A percentile compares a stretch with the other conserved stretches of the same genome.
Conservation (phyloP, 2,329 filamentous ascomycete species). For the Hypocreales sp. region DNA sequence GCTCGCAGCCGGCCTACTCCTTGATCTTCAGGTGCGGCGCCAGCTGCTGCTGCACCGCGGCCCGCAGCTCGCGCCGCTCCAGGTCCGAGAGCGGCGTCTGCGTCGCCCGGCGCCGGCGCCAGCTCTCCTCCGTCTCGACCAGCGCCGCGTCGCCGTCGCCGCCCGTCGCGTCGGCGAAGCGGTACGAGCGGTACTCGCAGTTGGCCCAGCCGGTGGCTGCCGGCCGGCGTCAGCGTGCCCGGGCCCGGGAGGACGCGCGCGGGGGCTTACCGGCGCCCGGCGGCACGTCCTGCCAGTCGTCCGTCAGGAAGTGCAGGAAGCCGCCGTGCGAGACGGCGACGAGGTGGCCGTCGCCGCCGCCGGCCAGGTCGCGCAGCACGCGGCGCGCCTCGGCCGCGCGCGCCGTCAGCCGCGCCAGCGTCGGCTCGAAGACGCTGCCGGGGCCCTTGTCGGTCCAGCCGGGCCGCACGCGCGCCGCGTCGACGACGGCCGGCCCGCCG, state of each 20-base stretch:
- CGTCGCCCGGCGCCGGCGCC: constrained; percentile 26
- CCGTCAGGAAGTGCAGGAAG: constrained; percentile 70
- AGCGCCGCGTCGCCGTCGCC: constrained; percentile 31
- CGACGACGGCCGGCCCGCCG: constrained; percentile 40
- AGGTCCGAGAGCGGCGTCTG: constrained; percentile 23
- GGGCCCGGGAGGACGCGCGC: too few relatives aligned
- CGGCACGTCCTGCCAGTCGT: constrained; percentile 56
- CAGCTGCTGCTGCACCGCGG: constrained; percentile 19
- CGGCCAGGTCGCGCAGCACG: constrained; percentile 34
- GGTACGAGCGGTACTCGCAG: constrained; percentile 55
- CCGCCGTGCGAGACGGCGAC: constrained; percentile 71
- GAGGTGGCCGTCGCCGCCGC: constrained; percentile 41
- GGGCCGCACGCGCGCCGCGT: constrained; percentile 43
- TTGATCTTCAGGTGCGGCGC: constrained; percentile 21
- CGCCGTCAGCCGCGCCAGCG: constrained; percentile 35
- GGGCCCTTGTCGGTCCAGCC: constrained; percentile 57
- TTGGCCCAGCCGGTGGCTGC: constrained; percentile 60
- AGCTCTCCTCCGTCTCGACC: constrained; percentile 32
- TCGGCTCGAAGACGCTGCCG: constrained; percentile 28
- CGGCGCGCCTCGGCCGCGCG: constrained; percentile 45
- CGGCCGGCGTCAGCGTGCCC: constrained; percentile 1
- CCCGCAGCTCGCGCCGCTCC: constrained; percentile 29
- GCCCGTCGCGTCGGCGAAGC: constrained; percentile 38
- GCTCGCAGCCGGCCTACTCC: too few relatives aligned
- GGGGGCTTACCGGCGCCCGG: constrained; percentile 23